These are phyloP conservation scores for Voacanga thouarsii DNA, from an alignment of 257 asterid species.

Conservation along the genomic window DNA sequence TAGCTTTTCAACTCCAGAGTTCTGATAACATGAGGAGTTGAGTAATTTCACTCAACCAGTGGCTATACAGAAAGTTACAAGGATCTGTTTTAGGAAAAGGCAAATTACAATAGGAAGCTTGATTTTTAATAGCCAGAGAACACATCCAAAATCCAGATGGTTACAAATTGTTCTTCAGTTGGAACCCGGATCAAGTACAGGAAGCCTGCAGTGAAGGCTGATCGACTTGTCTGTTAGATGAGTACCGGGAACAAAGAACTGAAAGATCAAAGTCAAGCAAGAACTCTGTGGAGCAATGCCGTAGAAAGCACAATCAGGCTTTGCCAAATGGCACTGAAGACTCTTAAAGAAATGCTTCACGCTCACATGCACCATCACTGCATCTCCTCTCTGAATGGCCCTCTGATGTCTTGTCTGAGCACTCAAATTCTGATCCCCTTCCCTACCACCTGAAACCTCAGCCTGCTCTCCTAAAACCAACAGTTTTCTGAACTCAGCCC, in stretches of 20 bases:
- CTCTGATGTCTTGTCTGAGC: conserved; percentile 57
- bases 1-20: not conserved
- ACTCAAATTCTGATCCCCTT: conserved; percentile 27
- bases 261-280: conserved; percentile 76
- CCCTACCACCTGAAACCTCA: conserved; percentile 36
- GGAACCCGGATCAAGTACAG: conserved; percentile 89
- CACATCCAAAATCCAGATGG: not conserved
- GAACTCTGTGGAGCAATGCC: conserved; percentile 70
- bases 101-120: not conserved
- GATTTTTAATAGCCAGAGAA: not conserved
- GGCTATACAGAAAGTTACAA: no score
- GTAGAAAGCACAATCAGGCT: conserved; percentile 82
- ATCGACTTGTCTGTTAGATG: conserved; percentile 73
- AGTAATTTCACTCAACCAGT: not conserved
- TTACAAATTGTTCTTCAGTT: conserved; percentile 28
- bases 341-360: conserved; percentile 86
- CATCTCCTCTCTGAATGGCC: conserved; percentile 73
- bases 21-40: not conserved
- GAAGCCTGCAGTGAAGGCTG: conserved; percentile 82
- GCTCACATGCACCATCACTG: conserved; percentile 75
- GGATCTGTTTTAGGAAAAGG: not conserved
- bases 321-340: conserved; percentile 71
- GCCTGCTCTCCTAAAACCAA: conserved; percentile 71
- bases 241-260: conserved; percentile 86
- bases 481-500: conserved; percentile 74